A percentile compares a stretch with the other conserved stretches of the same genome.
Conservation (phyloP, 495 filamentous ascomycete species). For the Neurospora sp. region DNA sequence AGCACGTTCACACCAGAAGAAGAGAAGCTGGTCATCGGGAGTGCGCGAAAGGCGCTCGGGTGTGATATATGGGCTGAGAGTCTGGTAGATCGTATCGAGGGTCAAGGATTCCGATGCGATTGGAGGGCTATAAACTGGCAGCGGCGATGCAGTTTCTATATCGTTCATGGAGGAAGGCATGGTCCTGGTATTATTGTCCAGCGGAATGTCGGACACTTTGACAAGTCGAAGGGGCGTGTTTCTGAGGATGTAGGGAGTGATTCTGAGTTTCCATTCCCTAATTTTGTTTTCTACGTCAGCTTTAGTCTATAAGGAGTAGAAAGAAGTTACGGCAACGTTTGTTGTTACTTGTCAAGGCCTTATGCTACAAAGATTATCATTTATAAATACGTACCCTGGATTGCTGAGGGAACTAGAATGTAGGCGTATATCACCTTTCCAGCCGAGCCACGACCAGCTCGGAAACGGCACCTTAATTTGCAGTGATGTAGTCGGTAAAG, state of each 20-base stretch:
- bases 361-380: too few relatives aligned
- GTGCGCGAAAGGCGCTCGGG: not conserved
- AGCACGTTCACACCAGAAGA: not conserved
- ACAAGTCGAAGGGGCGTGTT: not conserved
- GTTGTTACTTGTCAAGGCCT: too few relatives aligned
- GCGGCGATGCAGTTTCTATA: not conserved
- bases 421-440: not conserved
- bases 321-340: not conserved
- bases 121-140: not conserved
- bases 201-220: not conserved
- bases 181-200: not conserved
- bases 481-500: not conserved
- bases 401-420: not conserved
- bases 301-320: not conserved
- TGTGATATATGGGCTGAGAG: not conserved
- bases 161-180: not conserved
- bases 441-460: conserved; percentile 16
- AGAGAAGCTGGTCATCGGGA: not conserved
- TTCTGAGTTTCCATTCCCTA: not conserved
- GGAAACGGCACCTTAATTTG: conserved; percentile 4
- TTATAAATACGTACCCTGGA: not conserved
- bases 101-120: not conserved
- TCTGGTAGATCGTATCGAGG: not conserved
- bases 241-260: not conserved
- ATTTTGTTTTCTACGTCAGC: not conserved